A percentile compares a stretch with the other conserved stretches of the same genome.
Evolutionary conservation across 768 basidiomycete species (phyloP).

Genomic region (Tephrocybe sp.): DNA sequence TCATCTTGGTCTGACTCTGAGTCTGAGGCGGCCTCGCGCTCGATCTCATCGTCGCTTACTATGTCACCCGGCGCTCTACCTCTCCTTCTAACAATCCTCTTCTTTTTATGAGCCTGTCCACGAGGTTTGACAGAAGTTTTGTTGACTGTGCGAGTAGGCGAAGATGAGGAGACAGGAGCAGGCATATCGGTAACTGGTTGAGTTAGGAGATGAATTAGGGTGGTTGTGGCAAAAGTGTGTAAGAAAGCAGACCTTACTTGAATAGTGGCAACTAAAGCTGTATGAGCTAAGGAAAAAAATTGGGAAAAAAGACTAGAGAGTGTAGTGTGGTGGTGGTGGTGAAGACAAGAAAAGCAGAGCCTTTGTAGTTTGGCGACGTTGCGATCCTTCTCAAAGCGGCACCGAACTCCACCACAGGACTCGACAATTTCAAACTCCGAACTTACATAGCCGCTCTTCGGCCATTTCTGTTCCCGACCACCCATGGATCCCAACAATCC

Average conservation of each 20-base stretch:
- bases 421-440: slow-evolving; percentile 25
- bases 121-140: slow-evolving; percentile 32
- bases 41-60: slow-evolving; percentile 77
- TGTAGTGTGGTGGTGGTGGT: slow-evolving; percentile 7
- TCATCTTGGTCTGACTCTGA: slow-evolving; percentile 62
- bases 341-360: slow-evolving; percentile 7
- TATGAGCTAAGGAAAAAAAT: slow-evolving; percentile 5
- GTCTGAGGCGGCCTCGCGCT: slow-evolving; percentile 68
- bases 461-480: slow-evolving; percentile 2
- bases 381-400: slow-evolving; percentile 23
- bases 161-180: slow-evolving; percentile 35
- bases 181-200: slow-evolving; percentile 41
- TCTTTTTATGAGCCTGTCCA: slow-evolving; percentile 36
- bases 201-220: slow-evolving; percentile 19
- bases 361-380: slow-evolving; percentile 16
- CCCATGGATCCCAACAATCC: no score
- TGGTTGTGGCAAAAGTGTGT: slow-evolving; percentile 7
- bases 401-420: slow-evolving; percentile 21
- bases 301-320: slow-evolving; percentile 22
- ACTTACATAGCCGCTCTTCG: neutral
- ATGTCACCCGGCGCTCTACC: slow-evolving; percentile 57
- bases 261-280: slow-evolving; percentile 6
- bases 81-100: slow-evolving; percentile 53
- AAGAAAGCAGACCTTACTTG: slow-evolving; percentile 33
- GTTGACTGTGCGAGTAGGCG: slow-evolving; percentile 28